These are phyloP conservation scores for Fusarium haematococcum DNA, from an alignment of 2,329 filamentous ascomycete genomes.

Conservation along the genomic window DNA sequence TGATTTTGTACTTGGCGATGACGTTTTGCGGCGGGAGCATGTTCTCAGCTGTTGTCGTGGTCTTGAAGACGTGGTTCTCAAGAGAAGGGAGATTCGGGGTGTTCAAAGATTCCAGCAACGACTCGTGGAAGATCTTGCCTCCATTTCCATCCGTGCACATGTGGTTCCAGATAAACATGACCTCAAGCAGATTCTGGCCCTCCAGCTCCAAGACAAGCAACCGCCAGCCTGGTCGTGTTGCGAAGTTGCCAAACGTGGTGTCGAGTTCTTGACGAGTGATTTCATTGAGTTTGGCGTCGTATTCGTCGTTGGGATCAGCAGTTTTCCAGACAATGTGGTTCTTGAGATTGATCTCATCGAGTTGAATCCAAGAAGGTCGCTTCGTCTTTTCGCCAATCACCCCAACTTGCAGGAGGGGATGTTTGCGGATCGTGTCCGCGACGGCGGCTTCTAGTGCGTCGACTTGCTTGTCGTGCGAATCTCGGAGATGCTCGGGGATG, in stretches of 20 bases:
- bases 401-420: not conserved
- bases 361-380: not conserved
- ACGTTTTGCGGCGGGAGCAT: not conserved
- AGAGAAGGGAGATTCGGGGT: not conserved
- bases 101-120: slow-evolving; percentile 18
- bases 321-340: not conserved
- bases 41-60: not conserved
- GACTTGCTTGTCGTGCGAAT: not conserved
- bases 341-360: not conserved
- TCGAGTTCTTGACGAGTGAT: not conserved
- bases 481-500: not conserved
- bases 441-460: not conserved
- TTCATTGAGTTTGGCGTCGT: not conserved
- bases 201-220: not conserved
- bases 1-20: not conserved
- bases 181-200: slow-evolving; percentile 1
- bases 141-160: slow-evolving; percentile 17
- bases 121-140: slow-evolving; percentile 27
- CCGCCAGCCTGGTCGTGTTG: not conserved
- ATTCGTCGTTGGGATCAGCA: not conserved
- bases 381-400: not conserved
- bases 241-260: not conserved
- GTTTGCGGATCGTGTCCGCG: not conserved
- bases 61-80: not conserved
- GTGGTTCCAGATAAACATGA: slow-evolving; percentile 26